A percentile compares a stretch with the other conserved stretches of the same genome.
Evolutionary conservation across 352 stramenopile genomes (phyloP).

Genomic region (Blastocystis sp.): DNA sequence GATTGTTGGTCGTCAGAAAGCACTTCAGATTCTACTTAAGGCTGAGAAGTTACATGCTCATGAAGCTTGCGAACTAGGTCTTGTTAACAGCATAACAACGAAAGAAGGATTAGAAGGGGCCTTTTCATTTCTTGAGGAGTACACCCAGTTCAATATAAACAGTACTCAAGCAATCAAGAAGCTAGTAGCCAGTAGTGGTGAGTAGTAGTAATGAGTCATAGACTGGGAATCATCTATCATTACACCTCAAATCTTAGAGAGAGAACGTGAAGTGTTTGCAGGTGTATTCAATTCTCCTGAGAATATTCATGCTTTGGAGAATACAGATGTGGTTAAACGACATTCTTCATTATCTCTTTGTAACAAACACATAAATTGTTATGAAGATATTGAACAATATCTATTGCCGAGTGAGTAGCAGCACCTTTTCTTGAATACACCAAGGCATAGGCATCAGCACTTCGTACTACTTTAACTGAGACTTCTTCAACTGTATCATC

Average conservation of each 20-base stretch:
- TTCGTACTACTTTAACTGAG: neutral
- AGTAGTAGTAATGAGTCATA: neutral
- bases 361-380: slow-evolving; percentile 16
- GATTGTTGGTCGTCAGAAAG: slow-evolving; percentile 25
- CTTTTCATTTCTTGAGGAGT: neutral
- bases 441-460: neutral
- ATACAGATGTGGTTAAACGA: slow-evolving; percentile 16
- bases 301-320: slow-evolving; percentile 3
- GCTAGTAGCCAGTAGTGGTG: neutral
- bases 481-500: neutral
- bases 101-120: neutral
- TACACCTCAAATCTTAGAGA: neutral
- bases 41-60: neutral
- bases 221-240: slow-evolving; percentile 9
- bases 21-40: neutral
- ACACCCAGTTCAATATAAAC: neutral
- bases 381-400: neutral
- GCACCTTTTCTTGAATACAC: neutral
- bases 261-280: slow-evolving; percentile 4
- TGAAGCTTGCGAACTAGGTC: slow-evolving; percentile 11
- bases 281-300: neutral
- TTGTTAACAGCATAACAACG: slow-evolving; percentile 12
- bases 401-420: neutral
- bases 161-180: slow-evolving; percentile 16
- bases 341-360: slow-evolving; percentile 31